Percentiles rank a stretch among this genome's conserved stretches.
Conservation (phyloP, 1,284 basidiomycete species). For the Ustilago lituana region DNA sequence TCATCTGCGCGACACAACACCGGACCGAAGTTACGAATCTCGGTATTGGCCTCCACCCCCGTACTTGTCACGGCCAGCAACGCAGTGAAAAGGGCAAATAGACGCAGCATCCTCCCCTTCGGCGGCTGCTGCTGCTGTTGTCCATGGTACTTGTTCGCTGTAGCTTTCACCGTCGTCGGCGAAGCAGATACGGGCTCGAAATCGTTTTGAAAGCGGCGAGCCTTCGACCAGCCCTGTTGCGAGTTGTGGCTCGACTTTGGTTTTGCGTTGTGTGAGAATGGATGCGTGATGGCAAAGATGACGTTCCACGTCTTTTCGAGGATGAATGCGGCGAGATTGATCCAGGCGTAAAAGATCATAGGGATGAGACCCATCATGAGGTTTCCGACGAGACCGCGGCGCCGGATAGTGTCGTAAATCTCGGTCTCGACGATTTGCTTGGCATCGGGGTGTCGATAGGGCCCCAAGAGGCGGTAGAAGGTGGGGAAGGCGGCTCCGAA, state of each 20-base stretch:
- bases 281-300: slow-evolving; percentile 1
- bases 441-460: slow-evolving; percentile 68
- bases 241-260: neutral
- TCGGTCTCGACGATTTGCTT: slow-evolving; percentile 72
- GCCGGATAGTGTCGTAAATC: slow-evolving; percentile 75
- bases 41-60: slow-evolving; percentile 41
- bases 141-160: too few species aligned
- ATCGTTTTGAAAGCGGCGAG: slow-evolving; percentile 28
- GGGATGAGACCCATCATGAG: slow-evolving; percentile 72
- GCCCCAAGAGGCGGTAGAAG: slow-evolving; percentile 75
- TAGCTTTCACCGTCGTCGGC: neutral
- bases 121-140: neutral
- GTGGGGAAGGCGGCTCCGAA: slow-evolving; percentile 75
- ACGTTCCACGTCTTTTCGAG: slow-evolving; percentile 52
- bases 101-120: slow-evolving; percentile 28
- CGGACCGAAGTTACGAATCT: slow-evolving; percentile 51
- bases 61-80: slow-evolving; percentile 12
- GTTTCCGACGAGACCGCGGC: slow-evolving; percentile 74
- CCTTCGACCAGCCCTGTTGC: slow-evolving; percentile 5
- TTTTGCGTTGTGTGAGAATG: slow-evolving; percentile 1
- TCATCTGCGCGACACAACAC: slow-evolving; percentile 50
- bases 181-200: slow-evolving; percentile 16
- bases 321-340: slow-evolving; percentile 67
- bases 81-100: slow-evolving; percentile 38
- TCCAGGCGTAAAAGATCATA: slow-evolving; percentile 69